These are phyloP conservation scores for Fusarium xylarioides DNA, from an alignment of 2,329 filamentous ascomycete genomes.

Conservation along the genomic window DNA sequence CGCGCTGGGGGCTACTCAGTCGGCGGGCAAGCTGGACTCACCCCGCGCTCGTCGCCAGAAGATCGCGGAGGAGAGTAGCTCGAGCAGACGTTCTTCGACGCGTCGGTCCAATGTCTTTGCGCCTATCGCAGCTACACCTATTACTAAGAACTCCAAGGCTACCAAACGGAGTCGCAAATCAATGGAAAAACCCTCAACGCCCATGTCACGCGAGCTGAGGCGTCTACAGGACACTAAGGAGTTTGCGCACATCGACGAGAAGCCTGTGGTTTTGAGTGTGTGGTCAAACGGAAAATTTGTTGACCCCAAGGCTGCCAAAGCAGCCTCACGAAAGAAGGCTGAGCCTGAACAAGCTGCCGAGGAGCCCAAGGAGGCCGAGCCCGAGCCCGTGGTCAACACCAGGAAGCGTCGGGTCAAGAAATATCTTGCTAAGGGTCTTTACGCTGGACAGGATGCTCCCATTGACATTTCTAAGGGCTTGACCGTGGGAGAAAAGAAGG, in stretches of 20 bases:
- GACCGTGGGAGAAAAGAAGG: constrained; percentile 61
- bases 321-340: constrained; percentile 50
- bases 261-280: constrained; percentile 65
- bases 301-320: constrained; percentile 54
- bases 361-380: constrained; percentile 42
- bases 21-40: constrained; percentile 49
- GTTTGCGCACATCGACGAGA: constrained; percentile 66
- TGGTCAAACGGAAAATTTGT: constrained; percentile 74
- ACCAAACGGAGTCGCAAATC: constrained; percentile 69
- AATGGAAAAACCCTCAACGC: constrained; percentile 57
- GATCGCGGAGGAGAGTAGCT: constrained; percentile 41
- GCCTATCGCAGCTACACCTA: constrained; percentile 55
- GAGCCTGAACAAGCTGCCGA: constrained; percentile 41
- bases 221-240: constrained; percentile 71
- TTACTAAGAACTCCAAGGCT: constrained; percentile 61
- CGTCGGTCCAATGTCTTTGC: constrained; percentile 51
- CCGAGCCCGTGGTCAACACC: constrained; percentile 50
- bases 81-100: constrained; percentile 53
- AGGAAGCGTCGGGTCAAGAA: constrained; percentile 69
- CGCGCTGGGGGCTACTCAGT: constrained; percentile 58
- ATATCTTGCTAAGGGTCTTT: constrained; percentile 85
- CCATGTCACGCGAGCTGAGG: constrained; percentile 65
- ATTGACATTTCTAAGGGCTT: constrained; percentile 58
- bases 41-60: constrained; percentile 46
- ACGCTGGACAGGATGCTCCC: constrained; percentile 78